phyloP scores from a whole-genome alignment of 768 basidiomycete genomes.

The Leucocoprinus birnbaumii region DNA sequence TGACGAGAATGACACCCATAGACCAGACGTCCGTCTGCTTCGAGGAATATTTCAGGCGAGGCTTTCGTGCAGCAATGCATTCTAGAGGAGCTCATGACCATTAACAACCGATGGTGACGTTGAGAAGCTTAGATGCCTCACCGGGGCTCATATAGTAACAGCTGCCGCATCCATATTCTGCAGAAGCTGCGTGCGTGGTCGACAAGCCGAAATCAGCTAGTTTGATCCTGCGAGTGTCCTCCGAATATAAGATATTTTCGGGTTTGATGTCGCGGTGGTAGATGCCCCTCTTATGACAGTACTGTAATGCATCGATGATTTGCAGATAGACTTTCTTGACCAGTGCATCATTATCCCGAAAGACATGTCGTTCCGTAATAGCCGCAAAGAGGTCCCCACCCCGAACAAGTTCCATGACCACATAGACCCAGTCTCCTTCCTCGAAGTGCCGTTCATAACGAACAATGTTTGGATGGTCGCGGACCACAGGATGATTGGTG shows the following conservation, averaged over 20 bases:
- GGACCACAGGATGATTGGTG: conserved; percentile 46
- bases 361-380: conserved; percentile 56
- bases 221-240: conserved; percentile 48
- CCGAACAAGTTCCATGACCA: conserved; percentile 55
- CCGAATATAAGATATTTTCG: conserved; percentile 69
- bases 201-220: conserved; percentile 82
- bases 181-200: conserved; percentile 40
- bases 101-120: conserved; percentile 7
- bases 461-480: conserved; percentile 61
- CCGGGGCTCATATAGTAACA: conserved; percentile 72
- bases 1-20: conserved; percentile 77
- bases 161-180: conserved; percentile 58
- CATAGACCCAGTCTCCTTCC: conserved; percentile 61
- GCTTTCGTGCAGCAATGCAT: conserved; percentile 40
- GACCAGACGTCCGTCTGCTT: conserved; percentile 72
- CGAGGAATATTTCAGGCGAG: conserved; percentile 51
- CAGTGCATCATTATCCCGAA: conserved; percentile 54
- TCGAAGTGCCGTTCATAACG: conserved; percentile 63
- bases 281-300: conserved; percentile 68
- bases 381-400: conserved; percentile 71
- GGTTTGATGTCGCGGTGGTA: conserved; percentile 90
- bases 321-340: conserved; percentile 74
- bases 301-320: conserved; percentile 73
- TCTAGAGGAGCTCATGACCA: conserved; percentile 34
- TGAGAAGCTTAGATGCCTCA: conserved; percentile 19